Evolutionary conservation across 2,329 filamentous ascomycete genomes (phyloP).

Genomic region (Curvularia hawaiiensis): DNA sequence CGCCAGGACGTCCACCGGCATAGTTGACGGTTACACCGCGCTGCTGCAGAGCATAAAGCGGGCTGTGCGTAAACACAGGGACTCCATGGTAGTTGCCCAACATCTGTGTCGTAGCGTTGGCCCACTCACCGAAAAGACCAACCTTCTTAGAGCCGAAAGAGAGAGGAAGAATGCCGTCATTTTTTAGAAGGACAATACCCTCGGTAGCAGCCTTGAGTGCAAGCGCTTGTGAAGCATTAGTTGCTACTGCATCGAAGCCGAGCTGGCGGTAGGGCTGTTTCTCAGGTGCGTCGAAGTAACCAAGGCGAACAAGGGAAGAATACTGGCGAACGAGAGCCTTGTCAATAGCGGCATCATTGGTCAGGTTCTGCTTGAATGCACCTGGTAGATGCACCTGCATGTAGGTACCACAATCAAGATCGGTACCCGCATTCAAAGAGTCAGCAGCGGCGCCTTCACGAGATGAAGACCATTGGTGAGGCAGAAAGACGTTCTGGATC

Average conservation of each 20-base stretch:
- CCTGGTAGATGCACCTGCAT: constrained; percentile 30
- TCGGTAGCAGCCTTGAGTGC: constrained; percentile 59
- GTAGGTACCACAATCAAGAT: constrained; percentile 31
- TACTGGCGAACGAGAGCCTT: constrained; percentile 60
- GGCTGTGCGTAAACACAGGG: constrained; percentile 61
- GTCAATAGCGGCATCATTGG: constrained; percentile 55
- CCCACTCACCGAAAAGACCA: constrained; percentile 65
- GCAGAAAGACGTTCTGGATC: constrained; percentile 62
- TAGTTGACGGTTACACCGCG: constrained; percentile 49
- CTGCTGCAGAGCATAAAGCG: constrained; percentile 57
- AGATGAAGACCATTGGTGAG: constrained; percentile 48
- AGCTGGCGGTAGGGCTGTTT: constrained; percentile 33
- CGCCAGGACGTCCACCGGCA: constrained; percentile 28
- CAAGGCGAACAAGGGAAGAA: constrained; percentile 59
- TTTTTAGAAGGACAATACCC: constrained; percentile 58
- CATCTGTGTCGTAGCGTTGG: constrained; percentile 59
- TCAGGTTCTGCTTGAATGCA: constrained; percentile 23
- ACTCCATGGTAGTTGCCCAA: constrained; percentile 65
- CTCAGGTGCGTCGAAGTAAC: constrained; percentile 50
- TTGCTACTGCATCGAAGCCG: constrained; percentile 53
- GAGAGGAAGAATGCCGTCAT: constrained; percentile 57
- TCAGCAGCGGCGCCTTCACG: constrained; percentile 35
- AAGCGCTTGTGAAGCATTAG: constrained; percentile 58
- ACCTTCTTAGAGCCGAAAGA: constrained; percentile 49
- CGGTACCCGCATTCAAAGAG: constrained; percentile 35